phyloP scores from a whole-genome alignment of 768 basidiomycete genomes.

The Boletus pseudo-olivaceus region DNA sequence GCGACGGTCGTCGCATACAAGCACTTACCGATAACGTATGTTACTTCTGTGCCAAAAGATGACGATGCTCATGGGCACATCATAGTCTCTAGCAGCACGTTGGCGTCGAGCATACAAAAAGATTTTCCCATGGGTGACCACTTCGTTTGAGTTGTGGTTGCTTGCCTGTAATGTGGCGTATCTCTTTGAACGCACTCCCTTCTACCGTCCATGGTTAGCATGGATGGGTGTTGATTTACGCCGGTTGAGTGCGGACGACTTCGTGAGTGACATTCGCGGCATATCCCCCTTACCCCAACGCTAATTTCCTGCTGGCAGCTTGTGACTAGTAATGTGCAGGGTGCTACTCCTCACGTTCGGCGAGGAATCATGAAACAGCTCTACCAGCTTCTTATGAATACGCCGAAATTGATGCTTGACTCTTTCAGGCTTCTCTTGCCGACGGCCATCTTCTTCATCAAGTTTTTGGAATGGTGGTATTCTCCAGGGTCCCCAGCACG shows the following conservation, averaged over 20 bases:
- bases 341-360: constrained; percentile 20
- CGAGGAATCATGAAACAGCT: constrained; percentile 42
- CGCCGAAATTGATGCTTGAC: constrained; percentile 67
- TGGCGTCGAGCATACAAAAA: constrained; percentile 63
- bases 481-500: constrained; percentile 86
- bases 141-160: constrained; percentile 75
- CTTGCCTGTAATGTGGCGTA: constrained; percentile 84
- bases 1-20: constrained; percentile 42
- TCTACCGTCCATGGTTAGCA: constrained; percentile 88
- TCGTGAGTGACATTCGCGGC: constrained; percentile 45
- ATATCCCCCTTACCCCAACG: not conserved
- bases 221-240: constrained; percentile 84
- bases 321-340: constrained; percentile 12
- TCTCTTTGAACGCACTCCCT: constrained; percentile 81
- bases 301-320: constrained; percentile 14
- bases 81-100: constrained; percentile 50
- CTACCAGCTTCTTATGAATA: constrained; percentile 44
- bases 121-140: constrained; percentile 81
- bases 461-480: constrained; percentile 99
- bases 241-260: constrained; percentile 73
- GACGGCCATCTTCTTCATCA: constrained; percentile 90
- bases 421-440: constrained; percentile 78
- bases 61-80: constrained; percentile 2
- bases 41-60: constrained; percentile 1
- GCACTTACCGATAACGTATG: constrained; percentile 53